A percentile compares a stretch with the other conserved stretches of the same genome.
Conservation (phyloP, 1,284 basidiomycete species). For the Sanghuangporus baumii region DNA sequence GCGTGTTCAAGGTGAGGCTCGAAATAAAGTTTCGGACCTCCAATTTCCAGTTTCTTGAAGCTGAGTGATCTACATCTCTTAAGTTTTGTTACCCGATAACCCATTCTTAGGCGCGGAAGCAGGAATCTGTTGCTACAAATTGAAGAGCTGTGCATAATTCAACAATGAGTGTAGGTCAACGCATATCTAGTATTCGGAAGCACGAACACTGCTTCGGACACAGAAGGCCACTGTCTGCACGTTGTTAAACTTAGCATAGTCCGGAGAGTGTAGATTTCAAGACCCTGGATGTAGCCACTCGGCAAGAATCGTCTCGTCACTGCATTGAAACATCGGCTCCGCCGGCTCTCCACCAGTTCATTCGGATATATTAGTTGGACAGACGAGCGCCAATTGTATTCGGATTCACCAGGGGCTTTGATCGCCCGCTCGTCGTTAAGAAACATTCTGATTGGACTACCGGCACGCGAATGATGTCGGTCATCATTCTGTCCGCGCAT, state of each 20-base stretch:
- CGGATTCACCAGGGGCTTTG: not conserved
- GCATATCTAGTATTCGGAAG: not conserved
- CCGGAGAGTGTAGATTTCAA: too few species aligned
- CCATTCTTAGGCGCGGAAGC: not conserved
- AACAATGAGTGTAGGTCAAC: not conserved
- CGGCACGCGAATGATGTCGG: not conserved
- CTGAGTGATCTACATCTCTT: slow-evolving; percentile 10
- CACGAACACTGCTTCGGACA: not conserved
- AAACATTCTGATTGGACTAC: not conserved
- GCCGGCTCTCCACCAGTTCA: slow-evolving; percentile 7
- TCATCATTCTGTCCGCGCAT: not conserved
- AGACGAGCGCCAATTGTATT: not conserved
- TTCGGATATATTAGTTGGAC: not conserved
- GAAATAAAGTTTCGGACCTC: not conserved
- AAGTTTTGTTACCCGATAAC: not conserved
- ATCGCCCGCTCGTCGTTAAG: not conserved
- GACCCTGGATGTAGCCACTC: too few species aligned
- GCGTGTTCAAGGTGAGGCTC: not conserved
- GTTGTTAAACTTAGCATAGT: not conserved
- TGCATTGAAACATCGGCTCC: not conserved
- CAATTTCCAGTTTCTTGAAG: not conserved
- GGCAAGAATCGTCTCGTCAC: not conserved
- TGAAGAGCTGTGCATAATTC: not conserved
- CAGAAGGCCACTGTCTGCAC: not conserved
- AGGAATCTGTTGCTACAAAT: not conserved